These are phyloP conservation scores for Stephania cephalantha DNA, from an alignment of 164 flowering plant genomes.

Conservation along the genomic window DNA sequence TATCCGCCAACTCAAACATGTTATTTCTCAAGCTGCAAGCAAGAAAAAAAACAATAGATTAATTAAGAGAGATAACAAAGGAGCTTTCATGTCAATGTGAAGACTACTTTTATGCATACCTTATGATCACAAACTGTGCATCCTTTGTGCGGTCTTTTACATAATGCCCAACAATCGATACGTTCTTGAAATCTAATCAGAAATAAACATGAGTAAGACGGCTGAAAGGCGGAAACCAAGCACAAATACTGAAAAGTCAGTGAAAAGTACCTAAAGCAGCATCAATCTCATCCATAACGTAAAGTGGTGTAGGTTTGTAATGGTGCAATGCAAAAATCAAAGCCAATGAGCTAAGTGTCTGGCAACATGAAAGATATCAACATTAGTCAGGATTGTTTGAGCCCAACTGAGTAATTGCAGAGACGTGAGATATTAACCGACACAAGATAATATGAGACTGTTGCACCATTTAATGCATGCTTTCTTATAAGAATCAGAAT, in stretches of 20 bases:
- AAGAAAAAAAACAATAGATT: not conserved
- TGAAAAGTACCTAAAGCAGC: slow-evolving; percentile 81
- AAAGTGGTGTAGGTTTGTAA: slow-evolving; percentile 98
- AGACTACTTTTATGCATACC: slow-evolving; percentile 29
- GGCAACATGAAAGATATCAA: slow-evolving; percentile 20
- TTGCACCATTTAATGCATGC: not conserved
- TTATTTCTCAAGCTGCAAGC: slow-evolving; percentile 82
- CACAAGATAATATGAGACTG: not conserved
- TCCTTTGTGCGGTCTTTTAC: slow-evolving; percentile 98
- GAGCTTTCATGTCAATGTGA: not conserved
- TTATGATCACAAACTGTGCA: slow-evolving; percentile 93
- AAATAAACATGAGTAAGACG: not conserved
- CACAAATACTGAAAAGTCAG: slow-evolving; percentile 1
- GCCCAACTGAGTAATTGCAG: not conserved
- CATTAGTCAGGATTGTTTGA: not conserved
- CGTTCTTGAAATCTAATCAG: slow-evolving; percentile 87
- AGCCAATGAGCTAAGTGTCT: slow-evolving; percentile 99
- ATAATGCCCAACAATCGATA: slow-evolving; percentile 96
- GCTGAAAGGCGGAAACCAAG: not conserved
- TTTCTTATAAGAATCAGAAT: not conserved
- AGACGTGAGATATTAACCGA: not conserved
- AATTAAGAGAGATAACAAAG: not conserved
- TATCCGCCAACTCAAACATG: slow-evolving; percentile 97
- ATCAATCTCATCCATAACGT: slow-evolving; percentile 99
- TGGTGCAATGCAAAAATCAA: slow-evolving; percentile 98